Evolutionary conservation across 176 grass and related monocot species (phyloP).

Genomic region (Metroxylon sagu): DNA sequence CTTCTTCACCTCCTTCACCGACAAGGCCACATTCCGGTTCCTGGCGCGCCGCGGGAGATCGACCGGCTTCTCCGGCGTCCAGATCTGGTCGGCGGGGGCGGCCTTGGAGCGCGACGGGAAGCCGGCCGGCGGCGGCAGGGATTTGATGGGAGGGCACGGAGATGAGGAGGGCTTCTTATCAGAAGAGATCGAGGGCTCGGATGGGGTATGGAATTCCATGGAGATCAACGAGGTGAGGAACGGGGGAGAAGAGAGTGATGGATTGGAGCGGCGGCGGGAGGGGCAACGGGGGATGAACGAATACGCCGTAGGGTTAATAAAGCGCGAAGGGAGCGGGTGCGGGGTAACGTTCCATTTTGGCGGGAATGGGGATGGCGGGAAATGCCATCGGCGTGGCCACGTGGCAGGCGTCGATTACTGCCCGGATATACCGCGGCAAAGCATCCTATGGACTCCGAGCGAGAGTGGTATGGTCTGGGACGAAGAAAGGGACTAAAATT

Average conservation of each 20-base stretch:
- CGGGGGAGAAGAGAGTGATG: too few relatives aligned
- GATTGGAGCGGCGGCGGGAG: not conserved
- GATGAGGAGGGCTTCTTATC: not conserved
- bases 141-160: too few relatives aligned
- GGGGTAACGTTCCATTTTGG: not conserved
- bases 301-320: not conserved
- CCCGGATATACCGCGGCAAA: too few relatives aligned
- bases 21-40: constrained; percentile 46
- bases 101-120: not conserved
- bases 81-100: constrained; percentile 17
- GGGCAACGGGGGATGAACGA: not conserved
- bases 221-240: too few relatives aligned
- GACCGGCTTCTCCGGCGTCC: constrained; percentile 41
- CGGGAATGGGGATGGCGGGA: constrained; percentile 4
- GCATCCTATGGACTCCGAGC: too few relatives aligned
- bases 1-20: constrained; percentile 42
- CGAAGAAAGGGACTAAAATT: too few relatives aligned
- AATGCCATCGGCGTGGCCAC: not conserved
- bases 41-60: constrained; percentile 17
- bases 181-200: not conserved
- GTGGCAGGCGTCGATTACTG: too few relatives aligned
- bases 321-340: not conserved
- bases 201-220: constrained; percentile 6
- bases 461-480: too few relatives aligned
- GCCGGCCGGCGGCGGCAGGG: not conserved